Evolutionary conservation across 1,284 basidiomycete genomes (phyloP).

Genomic region (Erythrobasidium hasegawianum): DNA sequence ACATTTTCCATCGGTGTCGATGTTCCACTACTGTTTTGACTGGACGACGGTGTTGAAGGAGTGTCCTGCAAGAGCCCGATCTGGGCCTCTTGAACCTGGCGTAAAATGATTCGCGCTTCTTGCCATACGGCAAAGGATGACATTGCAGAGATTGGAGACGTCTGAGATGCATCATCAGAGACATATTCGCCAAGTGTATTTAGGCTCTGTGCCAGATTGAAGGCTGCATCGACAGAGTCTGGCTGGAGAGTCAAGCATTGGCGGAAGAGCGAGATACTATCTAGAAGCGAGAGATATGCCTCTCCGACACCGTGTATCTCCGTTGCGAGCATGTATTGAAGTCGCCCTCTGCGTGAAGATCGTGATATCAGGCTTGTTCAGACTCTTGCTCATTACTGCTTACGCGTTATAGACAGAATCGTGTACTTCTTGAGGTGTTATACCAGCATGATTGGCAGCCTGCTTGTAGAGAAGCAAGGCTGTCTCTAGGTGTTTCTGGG

Average conservation of each 20-base stretch:
- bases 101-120: conserved; percentile 14
- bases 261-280: conserved; percentile 2
- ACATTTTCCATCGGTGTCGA: conserved; percentile 4
- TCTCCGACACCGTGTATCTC: conserved; percentile 10
- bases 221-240: conserved; percentile 24
- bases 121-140: conserved; percentile 1
- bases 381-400: not conserved
- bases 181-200: conserved; percentile 23
- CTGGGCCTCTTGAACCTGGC: conserved; percentile 6
- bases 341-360: conserved; percentile 6
- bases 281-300: conserved; percentile 2
- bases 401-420: conserved; percentile 26
- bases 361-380: not conserved
- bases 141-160: not conserved
- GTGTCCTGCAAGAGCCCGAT: not conserved
- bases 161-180: conserved; percentile 1
- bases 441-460: not conserved
- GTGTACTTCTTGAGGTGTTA: conserved; percentile 7
- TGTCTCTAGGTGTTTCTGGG: conserved; percentile 21
- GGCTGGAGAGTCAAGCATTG: not conserved
- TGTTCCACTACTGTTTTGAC: not conserved
- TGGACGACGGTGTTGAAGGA: not conserved
- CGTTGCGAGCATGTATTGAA: conserved; percentile 25
- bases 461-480: conserved; percentile 7
- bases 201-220: conserved; percentile 28